A percentile compares a stretch with the other conserved stretches of the same genome.
These are phyloP conservation scores for Pythium insidiosum DNA, from an alignment of 352 stramenopile genomes.

Conservation along the genomic window DNA sequence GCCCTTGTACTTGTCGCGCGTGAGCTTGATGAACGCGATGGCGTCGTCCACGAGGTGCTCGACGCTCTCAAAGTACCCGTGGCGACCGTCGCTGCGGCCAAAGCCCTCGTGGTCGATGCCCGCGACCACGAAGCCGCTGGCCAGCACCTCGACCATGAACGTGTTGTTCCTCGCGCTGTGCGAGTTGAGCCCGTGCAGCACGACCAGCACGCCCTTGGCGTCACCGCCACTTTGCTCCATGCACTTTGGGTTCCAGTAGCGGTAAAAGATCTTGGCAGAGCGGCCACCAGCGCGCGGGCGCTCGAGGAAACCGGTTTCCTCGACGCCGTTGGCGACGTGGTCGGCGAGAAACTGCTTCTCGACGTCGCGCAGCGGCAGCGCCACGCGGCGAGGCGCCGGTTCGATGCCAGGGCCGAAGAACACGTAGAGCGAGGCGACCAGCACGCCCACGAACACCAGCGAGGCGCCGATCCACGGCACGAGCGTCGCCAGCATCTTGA, in stretches of 20 bases:
- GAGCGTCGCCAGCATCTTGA: constrained; percentile 19
- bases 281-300: constrained; percentile 27
- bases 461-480: constrained; percentile 10
- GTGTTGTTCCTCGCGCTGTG: constrained; percentile 72
- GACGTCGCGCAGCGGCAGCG: constrained; percentile 25
- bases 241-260: constrained; percentile 53
- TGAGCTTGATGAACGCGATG: constrained; percentile 46
- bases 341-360: constrained; percentile 46
- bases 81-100: constrained; percentile 62
- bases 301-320: constrained; percentile 44
- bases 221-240: constrained; percentile 16
- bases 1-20: constrained; percentile 49
- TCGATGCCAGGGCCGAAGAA: constrained; percentile 60
- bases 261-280: constrained; percentile 54
- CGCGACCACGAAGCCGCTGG: constrained; percentile 53
- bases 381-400: constrained; percentile 26
- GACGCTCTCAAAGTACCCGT: constrained; percentile 68
- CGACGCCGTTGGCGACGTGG: constrained; percentile 32
- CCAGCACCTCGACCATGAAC: constrained; percentile 63
- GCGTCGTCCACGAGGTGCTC: constrained; percentile 53
- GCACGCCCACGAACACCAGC: constrained; percentile 11
- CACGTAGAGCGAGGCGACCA: constrained; percentile 17
- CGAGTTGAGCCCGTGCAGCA: constrained; percentile 71
- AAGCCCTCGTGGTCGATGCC: constrained; percentile 68
- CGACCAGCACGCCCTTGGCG: constrained; percentile 48